phyloP scores from a whole-genome alignment of 2,329 filamentous ascomycete genomes.

The Ustulina deusta region DNA sequence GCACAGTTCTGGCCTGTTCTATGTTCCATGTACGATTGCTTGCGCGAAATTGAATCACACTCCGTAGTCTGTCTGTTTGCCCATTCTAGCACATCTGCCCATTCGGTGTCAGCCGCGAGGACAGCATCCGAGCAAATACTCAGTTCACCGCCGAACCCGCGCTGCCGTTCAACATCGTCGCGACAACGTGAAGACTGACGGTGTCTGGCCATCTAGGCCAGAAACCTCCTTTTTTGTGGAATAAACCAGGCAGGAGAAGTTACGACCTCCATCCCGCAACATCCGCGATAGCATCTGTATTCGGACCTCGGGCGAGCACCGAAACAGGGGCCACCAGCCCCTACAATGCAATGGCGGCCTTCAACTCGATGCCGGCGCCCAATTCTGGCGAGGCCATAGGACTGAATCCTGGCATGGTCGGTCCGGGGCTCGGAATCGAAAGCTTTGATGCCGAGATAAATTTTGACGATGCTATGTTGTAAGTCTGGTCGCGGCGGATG shows the following conservation, averaged over 20 bases:
- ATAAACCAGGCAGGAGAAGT: constrained; percentile 5
- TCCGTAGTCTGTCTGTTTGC: constrained; percentile 7
- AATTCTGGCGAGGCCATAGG: constrained; percentile 60
- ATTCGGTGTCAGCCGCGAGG: constrained; percentile 1
- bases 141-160: background rate
- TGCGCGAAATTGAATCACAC: constrained; percentile 33
- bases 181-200: constrained; percentile 21
- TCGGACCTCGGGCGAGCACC: constrained; percentile 33
- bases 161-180: constrained; percentile 6
- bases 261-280: constrained; percentile 36
- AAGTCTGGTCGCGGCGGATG: constrained; percentile 48
- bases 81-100: background rate
- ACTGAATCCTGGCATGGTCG: constrained; percentile 57
- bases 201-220: constrained; percentile 2
- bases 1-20: constrained; percentile 32
- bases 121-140: constrained; percentile 3
- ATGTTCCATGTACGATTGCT: constrained; percentile 14
- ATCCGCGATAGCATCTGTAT: constrained; percentile 5
- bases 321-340: constrained; percentile 44
- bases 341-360: constrained; percentile 68
- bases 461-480: constrained; percentile 70
- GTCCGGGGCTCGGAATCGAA: constrained; percentile 59
- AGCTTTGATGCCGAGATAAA: constrained; percentile 64
- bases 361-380: constrained; percentile 67
- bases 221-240: constrained; percentile 1